Percentiles rank a stretch among this genome's conserved stretches.
Conservation (phyloP, 495 filamentous ascomycete species). For the Hyaloscypha finlandica region DNA sequence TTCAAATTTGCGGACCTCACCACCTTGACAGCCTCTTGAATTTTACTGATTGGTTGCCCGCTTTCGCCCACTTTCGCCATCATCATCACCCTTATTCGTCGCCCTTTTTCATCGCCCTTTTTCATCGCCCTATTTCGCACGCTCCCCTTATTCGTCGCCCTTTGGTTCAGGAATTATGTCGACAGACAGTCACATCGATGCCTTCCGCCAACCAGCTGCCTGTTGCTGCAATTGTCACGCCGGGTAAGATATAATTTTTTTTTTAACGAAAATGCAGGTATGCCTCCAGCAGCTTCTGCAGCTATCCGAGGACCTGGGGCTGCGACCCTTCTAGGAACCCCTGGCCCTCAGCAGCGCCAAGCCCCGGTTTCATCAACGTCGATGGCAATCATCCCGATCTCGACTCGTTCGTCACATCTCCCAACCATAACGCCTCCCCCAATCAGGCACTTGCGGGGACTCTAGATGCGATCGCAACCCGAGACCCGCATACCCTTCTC, state of each 20-base stretch:
- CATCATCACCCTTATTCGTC: constrained; percentile 2
- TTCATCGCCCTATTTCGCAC: constrained; percentile 23
- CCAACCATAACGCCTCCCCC: too few relatives aligned
- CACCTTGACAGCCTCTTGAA: constrained; percentile 13
- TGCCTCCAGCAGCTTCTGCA: constrained; percentile 24
- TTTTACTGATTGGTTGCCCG: constrained; percentile 25
- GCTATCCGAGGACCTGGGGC: too few relatives aligned
- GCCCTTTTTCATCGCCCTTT: constrained; percentile 21
- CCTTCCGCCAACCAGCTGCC: constrained; percentile 15
- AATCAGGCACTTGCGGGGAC: constrained; percentile 12
- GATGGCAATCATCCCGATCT: too few relatives aligned
- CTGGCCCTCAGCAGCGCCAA: too few relatives aligned
- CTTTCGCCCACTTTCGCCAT: constrained; percentile 27
- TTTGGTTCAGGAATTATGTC: constrained; percentile 16
- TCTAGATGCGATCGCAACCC: constrained; percentile 13
- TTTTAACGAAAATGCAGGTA: constrained; percentile 25
- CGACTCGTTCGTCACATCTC: too few relatives aligned
- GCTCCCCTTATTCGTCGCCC: constrained; percentile 25
- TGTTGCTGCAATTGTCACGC: constrained; percentile 13
- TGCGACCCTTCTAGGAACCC: too few relatives aligned
- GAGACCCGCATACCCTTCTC: constrained; percentile 15
- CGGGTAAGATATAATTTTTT: constrained; percentile 21
- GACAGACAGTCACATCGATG: constrained; percentile 12
- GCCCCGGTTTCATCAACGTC: too few relatives aligned
- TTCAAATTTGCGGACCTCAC: constrained; percentile 18